Evolutionary conservation across 371 early-diverging fungal species (phyloP).

Genomic region (Rhizopus delemar): DNA sequence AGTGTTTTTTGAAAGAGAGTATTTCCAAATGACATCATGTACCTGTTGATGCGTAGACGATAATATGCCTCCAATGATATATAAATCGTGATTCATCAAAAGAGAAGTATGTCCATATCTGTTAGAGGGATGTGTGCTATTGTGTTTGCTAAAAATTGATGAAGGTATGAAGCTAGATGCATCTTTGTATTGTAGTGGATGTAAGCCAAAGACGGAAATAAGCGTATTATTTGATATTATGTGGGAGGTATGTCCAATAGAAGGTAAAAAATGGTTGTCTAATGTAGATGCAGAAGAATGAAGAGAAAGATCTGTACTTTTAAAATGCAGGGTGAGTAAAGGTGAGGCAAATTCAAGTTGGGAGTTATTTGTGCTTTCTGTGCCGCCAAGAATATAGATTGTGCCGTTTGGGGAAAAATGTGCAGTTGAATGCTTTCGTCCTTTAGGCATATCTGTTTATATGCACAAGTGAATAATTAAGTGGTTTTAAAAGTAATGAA

Average conservation of each 20-base stretch:
- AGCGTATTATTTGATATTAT: conserved; percentile 6
- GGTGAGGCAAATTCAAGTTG: conserved; percentile 8
- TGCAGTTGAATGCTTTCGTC: conserved; percentile 19
- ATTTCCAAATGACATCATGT: conserved; percentile 12
- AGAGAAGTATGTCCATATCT: conserved; percentile 24
- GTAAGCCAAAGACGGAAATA: conserved; percentile 18
- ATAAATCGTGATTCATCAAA: background rate
- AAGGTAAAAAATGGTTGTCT: background rate
- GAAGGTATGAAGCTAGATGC: conserved; percentile 2
- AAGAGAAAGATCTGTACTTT: conserved; percentile 14
- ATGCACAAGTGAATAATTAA: conserved; percentile 1
- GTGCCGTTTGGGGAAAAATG: conserved; percentile 20
- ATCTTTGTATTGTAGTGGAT: background rate
- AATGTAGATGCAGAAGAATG: background rate
- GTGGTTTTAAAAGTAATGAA: background rate
- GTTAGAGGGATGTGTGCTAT: background rate
- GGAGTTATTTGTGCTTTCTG: background rate
- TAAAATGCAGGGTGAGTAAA: conserved; percentile 11
- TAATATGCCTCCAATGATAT: conserved; percentile 16
- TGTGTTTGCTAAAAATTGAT: background rate
- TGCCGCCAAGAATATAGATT: conserved; percentile 23
- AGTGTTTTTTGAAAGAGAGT: conserved; percentile 1
- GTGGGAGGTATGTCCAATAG: conserved; percentile 22
- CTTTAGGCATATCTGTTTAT: conserved; percentile 11
- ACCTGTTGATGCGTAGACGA: background rate